phyloP scores from a whole-genome alignment of 1,284 basidiomycete genomes.

The Pseudozyma thailandica region DNA sequence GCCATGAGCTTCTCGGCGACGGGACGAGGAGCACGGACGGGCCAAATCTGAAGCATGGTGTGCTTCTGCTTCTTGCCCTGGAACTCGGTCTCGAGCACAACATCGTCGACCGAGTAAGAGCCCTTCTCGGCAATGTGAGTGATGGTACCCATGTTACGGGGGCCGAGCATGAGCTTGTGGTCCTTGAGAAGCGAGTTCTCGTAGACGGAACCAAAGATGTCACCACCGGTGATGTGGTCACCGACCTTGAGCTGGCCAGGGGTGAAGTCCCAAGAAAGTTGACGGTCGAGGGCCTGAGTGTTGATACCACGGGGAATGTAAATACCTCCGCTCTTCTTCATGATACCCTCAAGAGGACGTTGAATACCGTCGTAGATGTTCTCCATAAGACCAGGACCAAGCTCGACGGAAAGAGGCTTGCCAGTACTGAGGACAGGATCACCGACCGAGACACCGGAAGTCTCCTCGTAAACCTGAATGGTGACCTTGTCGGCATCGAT shows the following conservation, averaged over 20 bases:
- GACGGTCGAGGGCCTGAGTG: conserved; percentile 90
- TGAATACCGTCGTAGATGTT: conserved; percentile 85
- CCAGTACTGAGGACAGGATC: conserved; percentile 97
- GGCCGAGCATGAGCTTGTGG: conserved; percentile 96
- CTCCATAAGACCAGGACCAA: conserved; percentile 96
- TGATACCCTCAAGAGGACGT: conserved; percentile 79
- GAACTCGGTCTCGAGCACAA: conserved; percentile 97
- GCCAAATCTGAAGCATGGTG: conserved; percentile 98
- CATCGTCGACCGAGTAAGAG: conserved; percentile 89
- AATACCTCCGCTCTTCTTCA: conserved; percentile 95
- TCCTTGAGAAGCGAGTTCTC: conserved; percentile 96
- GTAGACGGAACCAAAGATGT: conserved; percentile 93
- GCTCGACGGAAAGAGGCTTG: conserved; percentile 95
- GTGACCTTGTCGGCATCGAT: conserved; percentile 74
- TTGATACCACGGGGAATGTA: conserved; percentile 96
- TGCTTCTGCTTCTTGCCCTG: conserved; percentile 93
- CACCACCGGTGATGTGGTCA: conserved; percentile 95
- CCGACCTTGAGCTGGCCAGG: conserved; percentile 80
- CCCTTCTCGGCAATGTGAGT: conserved; percentile 94
- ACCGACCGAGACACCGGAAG: conserved; percentile 83
- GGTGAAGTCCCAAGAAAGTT: conserved; percentile 93
- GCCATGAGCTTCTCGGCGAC: conserved; percentile 94
- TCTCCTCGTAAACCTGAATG: conserved; percentile 98
- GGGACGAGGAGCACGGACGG: conserved; percentile 95
- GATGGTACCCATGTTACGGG: conserved; percentile 92